Percentiles rank a stretch among this genome's conserved stretches.
Evolutionary conservation across 1,284 basidiomycete genomes (phyloP).

Genomic region (Thecaphora thlaspeos): DNA sequence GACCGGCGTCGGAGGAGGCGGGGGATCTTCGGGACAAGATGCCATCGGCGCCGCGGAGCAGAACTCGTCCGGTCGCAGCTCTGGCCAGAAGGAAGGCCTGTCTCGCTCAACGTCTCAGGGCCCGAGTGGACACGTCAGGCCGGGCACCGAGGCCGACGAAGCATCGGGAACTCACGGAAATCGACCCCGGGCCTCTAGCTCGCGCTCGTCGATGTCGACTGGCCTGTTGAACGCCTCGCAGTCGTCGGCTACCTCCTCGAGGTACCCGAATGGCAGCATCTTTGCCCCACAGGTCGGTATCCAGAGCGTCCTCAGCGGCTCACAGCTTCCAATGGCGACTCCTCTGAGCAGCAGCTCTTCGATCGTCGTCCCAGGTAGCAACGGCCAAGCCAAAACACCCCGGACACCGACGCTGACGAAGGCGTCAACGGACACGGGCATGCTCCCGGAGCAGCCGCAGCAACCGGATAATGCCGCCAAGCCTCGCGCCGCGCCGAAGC

Average conservation of each 20-base stretch:
- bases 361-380: too few relatives aligned
- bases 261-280: conserved; percentile 36
- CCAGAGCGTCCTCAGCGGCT: conserved; percentile 31
- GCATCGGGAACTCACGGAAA: not conserved
- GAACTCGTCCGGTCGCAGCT: not conserved
- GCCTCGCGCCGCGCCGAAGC: too few relatives aligned
- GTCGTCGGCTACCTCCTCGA: not conserved
- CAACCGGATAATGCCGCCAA: too few relatives aligned
- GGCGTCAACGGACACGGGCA: not conserved
- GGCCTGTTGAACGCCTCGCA: not conserved
- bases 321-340: conserved; percentile 33
- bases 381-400: not conserved
- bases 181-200: not conserved
- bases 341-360: conserved; percentile 9
- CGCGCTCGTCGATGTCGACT: not conserved
- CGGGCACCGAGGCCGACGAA: not conserved
- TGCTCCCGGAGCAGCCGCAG: too few relatives aligned
- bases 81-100: not conserved
- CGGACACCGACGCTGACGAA: not conserved
- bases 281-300: conserved; percentile 48
- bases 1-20: too few relatives aligned
- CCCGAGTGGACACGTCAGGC: too few relatives aligned
- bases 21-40: too few relatives aligned
- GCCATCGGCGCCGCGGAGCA: not conserved
- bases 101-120: not conserved